Conservation (phyloP, 148 eudicot species). For the Silene conica region DNA sequence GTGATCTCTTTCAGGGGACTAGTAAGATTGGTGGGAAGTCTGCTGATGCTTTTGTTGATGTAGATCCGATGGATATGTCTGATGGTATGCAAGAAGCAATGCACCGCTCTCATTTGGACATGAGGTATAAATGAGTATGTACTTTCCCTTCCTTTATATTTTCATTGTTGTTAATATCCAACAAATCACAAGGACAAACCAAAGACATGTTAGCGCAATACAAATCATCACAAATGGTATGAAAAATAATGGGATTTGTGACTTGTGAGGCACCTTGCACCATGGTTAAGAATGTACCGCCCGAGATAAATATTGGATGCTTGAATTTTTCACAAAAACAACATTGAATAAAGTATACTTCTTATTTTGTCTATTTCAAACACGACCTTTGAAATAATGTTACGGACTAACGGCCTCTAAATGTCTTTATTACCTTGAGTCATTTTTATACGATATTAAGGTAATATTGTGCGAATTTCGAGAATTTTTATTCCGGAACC, state of each 20-base stretch:
- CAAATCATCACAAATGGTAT: neutral
- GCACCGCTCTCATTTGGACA: conserved; percentile 92
- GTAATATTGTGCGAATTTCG: too few species aligned
- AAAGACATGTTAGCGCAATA: too few species aligned
- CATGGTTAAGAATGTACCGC: too few species aligned
- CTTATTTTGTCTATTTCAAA: too few species aligned
- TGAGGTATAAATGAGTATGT: conserved; percentile 77
- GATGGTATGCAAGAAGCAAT: conserved; percentile 97
- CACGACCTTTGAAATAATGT: too few species aligned
- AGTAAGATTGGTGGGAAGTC: conserved; percentile 42
- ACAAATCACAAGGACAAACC: neutral
- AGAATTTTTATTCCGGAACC: too few species aligned
- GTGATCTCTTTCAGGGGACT: conserved; percentile 35
- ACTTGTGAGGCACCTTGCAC: neutral
- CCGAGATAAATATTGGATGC: too few species aligned
- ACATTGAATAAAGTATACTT: too few species aligned
- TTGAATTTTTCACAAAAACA: too few species aligned
- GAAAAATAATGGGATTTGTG: neutral
- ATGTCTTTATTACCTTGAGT: too few species aligned
- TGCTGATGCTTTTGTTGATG: conserved; percentile 45
- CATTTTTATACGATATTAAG: too few species aligned
- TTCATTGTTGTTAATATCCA: conserved; percentile 18
- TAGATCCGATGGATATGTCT: conserved; percentile 92
- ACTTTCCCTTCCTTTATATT: conserved; percentile 14
- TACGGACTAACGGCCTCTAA: too few species aligned